Evolutionary conservation across 306 rosid genomes (phyloP).

Genomic region (Begonia fuchsioides): DNA sequence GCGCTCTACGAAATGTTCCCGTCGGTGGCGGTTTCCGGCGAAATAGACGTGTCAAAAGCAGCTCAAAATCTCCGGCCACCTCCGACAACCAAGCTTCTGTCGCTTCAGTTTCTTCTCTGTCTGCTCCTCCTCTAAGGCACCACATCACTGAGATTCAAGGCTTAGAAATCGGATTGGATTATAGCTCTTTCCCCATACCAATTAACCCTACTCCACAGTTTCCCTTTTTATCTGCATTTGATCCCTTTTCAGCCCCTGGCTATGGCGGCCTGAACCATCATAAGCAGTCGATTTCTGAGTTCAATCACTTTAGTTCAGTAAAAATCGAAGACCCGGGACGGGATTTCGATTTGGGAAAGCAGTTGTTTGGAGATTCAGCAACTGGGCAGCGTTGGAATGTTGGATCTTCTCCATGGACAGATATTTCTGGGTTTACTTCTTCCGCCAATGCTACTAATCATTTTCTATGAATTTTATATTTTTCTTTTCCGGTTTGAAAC

Average conservation of each 20-base stretch:
- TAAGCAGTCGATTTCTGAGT: slow-evolving; percentile 23
- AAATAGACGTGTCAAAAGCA: slow-evolving; percentile 50
- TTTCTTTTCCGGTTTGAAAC: too few relatives aligned
- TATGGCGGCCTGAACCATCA: slow-evolving; percentile 12
- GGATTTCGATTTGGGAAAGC: neutral
- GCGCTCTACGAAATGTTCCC: slow-evolving; percentile 61
- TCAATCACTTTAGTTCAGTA: slow-evolving; percentile 30
- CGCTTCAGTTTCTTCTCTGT: neutral
- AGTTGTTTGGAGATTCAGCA: slow-evolving; percentile 24
- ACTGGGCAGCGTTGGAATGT: slow-evolving; percentile 40
- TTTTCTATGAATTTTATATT: slow-evolving; percentile 10
- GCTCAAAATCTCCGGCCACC: slow-evolving; percentile 52
- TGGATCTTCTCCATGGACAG: slow-evolving; percentile 36
- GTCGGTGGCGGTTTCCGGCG: slow-evolving; percentile 89
- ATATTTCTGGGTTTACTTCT: slow-evolving; percentile 44
- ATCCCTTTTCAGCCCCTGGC: neutral
- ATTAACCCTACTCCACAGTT: neutral
- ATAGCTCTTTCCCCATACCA: slow-evolving; percentile 14
- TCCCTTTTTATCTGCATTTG: neutral
- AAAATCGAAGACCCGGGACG: slow-evolving; percentile 48
- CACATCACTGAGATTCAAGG: slow-evolving; percentile 24
- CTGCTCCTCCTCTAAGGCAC: slow-evolving; percentile 24
- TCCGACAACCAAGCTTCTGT: slow-evolving; percentile 24
- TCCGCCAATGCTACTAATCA: slow-evolving; percentile 36
- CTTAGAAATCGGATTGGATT: slow-evolving; percentile 41